These are phyloP conservation scores for Phlebiopsis gigantea DNA, from an alignment of 768 basidiomycete species.

Conservation along the genomic window DNA sequence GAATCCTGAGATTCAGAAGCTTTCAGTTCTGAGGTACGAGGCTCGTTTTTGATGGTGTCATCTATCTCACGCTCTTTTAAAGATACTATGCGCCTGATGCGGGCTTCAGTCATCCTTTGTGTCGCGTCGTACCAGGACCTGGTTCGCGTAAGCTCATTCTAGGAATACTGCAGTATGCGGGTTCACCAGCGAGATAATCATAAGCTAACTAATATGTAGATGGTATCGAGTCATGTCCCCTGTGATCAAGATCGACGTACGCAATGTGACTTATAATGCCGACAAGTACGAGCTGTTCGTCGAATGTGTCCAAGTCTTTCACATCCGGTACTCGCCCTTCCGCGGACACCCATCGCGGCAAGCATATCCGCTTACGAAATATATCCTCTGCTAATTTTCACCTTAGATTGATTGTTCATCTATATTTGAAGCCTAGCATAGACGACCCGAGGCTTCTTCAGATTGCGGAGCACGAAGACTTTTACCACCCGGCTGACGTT, in stretches of 20 bases:
- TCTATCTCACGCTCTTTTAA: neutral
- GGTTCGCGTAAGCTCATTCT: slow-evolving; percentile 51
- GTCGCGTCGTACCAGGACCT: slow-evolving; percentile 39
- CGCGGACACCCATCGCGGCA: slow-evolving; percentile 43
- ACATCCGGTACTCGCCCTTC: slow-evolving; percentile 43
- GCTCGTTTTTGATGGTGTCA: neutral
- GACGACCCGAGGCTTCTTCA: slow-evolving; percentile 34
- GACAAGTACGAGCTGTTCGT: slow-evolving; percentile 36
- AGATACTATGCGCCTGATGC: slow-evolving; percentile 53
- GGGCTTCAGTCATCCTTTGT: slow-evolving; percentile 55
- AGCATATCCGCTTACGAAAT: slow-evolving; percentile 5
- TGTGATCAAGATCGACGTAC: slow-evolving; percentile 34
- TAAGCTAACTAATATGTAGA: slow-evolving; percentile 32
- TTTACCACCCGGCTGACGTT: slow-evolving; percentile 52
- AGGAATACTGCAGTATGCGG: slow-evolving; percentile 51
- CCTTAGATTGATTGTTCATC: slow-evolving; percentile 40
- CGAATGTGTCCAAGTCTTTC: slow-evolving; percentile 52
- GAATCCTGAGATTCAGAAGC: slow-evolving; percentile 45
- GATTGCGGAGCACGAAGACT: slow-evolving; percentile 55
- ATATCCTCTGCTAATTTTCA: neutral
- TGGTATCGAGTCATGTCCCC: slow-evolving; percentile 67
- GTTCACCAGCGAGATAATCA: slow-evolving; percentile 19
- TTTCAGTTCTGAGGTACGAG: slow-evolving; percentile 29
- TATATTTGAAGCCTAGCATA: slow-evolving; percentile 36
- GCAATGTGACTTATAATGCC: slow-evolving; percentile 43